Conservation (phyloP, 2,329 filamentous ascomycete species). For the Stemphylium vesicarium region DNA sequence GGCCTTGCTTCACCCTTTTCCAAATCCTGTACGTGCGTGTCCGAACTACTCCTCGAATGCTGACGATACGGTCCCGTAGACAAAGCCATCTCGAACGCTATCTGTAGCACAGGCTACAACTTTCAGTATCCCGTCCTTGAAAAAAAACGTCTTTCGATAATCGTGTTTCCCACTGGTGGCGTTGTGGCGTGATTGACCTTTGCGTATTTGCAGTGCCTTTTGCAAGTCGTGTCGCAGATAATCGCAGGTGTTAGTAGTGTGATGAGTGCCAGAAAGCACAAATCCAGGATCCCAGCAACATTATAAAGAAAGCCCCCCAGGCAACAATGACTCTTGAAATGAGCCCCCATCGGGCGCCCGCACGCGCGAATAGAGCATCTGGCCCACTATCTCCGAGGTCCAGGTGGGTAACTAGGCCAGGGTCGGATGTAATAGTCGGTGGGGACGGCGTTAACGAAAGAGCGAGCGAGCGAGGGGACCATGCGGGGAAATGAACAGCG, state of each 20-base stretch:
- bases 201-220: too few relatives aligned
- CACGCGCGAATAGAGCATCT: too few relatives aligned
- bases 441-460: slow-evolving; percentile 15
- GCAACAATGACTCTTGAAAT: too few relatives aligned
- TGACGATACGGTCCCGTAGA: slow-evolving; percentile 21
- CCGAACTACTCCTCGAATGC: slow-evolving; percentile 34
- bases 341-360: too few relatives aligned
- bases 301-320: too few relatives aligned
- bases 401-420: background rate
- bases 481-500: background rate
- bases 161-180: background rate
- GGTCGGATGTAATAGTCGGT: slow-evolving; percentile 16
- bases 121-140: background rate
- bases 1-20: slow-evolving; percentile 24
- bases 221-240: too few relatives aligned
- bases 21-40: slow-evolving; percentile 20
- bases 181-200: background rate
- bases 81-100: slow-evolving; percentile 20
- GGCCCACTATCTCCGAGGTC: slow-evolving; percentile 15
- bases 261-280: too few relatives aligned
- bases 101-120: background rate
- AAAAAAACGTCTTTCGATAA: background rate
- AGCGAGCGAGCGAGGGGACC: slow-evolving; percentile 16
- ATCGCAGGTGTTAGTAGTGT: too few relatives aligned
- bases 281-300: too few relatives aligned